Evolutionary conservation across 768 basidiomycete species (phyloP), one percentile per base, ranked within the genome.

Genomic region (Phylloporus sp.): DNA sequence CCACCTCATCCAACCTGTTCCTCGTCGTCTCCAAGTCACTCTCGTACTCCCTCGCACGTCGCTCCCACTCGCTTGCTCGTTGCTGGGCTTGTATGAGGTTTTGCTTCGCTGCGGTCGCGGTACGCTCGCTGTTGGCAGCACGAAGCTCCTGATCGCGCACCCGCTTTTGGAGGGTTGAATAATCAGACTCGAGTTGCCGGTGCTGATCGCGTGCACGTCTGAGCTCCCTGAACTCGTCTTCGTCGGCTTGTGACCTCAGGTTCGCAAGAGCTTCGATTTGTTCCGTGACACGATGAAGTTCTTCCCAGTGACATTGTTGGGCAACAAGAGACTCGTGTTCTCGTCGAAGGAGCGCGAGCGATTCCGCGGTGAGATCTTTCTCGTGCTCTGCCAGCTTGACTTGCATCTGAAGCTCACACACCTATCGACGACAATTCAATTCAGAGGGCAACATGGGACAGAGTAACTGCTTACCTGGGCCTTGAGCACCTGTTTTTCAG

Each of bases 271-370:
- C 59, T 44, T 87, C 84, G 24, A 92, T 78, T 63, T 90, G 85
- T 57, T 88, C 84, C 3, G 81, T 74, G 2, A 82, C 76, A 38
- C 76, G 79, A 22, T 74, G 82, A 18, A 90, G 72, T 35, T 82
- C 79, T n/a, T 87, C 84, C 88, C 86, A 90, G 44, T 86, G 80
- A n/a, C 64, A 71, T 57, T 86, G 82, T 53, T 90, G 84, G 21
- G 76, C 68, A 2, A 71, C 38, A 15, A 86, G 68, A 21, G 73
- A 69, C 34, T 86, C 80, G 46, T 81, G 73, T 44, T 86, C 81
- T 58, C 71, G 75, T 58, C 78, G 81, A 28, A 89, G 72, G 15
- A 66, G 53, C 32, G 67, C 64, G 15, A 84, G 67, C 20, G 77
- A 71, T 42, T 80, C 75, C 5, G 69, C 54, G 0, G 78, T 69